Base-by-base conservation (phyloP, 805 yeast species). In the Kodamaea kakaduensis region DNA sequence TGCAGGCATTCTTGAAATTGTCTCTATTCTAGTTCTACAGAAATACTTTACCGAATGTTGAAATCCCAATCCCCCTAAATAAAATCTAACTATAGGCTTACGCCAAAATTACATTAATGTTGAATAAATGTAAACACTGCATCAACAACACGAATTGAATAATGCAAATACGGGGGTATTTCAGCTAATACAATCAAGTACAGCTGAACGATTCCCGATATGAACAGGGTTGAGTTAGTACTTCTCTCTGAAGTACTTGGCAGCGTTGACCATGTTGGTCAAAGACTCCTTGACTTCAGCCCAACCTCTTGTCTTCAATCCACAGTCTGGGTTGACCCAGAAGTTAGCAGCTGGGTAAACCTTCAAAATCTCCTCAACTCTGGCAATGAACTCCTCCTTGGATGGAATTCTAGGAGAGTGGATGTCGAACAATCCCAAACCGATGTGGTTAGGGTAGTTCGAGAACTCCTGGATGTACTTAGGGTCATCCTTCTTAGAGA, bases 281-380 rank as follows among this genome's bases (percentile, higher is more conserved):
- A 93, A 82, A 59, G 95, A 87, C 62, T 81, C 88, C 65, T 73
- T 87, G 58, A 90, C 86, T 80, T 93, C 98, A 56, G 84, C 87
- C 98, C 98, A 93, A 57, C 95, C 96, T 83, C 98, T 89, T 69
- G 98, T 93, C 85, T 93, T 93, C 71, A 93, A 81, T 81, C 98
- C 98, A 81, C 98, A 93, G 77, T 93, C 98, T 62, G 98, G 98
- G 94, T 93, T 93, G 65, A 93, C 95, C 98, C 98, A 93, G 81
- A 93, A 85, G 72, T 89, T 90, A 69, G 85, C 86, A 64, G 93
- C 94, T 67, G 97, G 97, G 78, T 90, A 90, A 44, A 85, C 93
- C 77, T 88, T 87, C 71, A 93, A 75, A 75, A 93, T 89, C 67
- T 87, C 93, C 62, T 79, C 80, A 61, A 93, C 86, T 75, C 96